Conservation (phyloP, 2,329 filamentous ascomycete species). For the Aspergillus cejpii region DNA sequence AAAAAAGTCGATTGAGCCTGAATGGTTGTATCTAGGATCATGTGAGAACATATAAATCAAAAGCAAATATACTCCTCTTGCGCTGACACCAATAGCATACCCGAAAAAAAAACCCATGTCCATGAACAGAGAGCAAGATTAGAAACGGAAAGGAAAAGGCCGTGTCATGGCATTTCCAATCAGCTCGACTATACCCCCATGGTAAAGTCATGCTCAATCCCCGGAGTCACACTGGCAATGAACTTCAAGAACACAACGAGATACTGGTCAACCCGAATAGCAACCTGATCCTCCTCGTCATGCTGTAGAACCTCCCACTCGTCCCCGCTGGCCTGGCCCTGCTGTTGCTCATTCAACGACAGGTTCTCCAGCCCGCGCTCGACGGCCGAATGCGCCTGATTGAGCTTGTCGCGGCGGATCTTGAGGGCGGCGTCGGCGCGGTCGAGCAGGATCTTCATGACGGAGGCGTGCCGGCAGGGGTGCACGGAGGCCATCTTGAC, state of each 20-base stretch:
- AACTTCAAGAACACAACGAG: slow-evolving; percentile 54
- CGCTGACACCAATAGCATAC: too few relatives aligned
- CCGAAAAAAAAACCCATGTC: too few relatives aligned
- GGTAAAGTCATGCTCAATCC: slow-evolving; percentile 96
- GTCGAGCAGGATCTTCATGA: slow-evolving; percentile 97
- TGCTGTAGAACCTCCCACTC: slow-evolving; percentile 60
- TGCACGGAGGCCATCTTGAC: slow-evolving; percentile 97
- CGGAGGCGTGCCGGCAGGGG: slow-evolving; percentile 91
- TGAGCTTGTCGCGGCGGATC: slow-evolving; percentile 74
- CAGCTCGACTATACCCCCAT: slow-evolving; percentile 66
- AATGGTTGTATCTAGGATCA: too few relatives aligned
- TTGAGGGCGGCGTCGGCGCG: slow-evolving; percentile 90
- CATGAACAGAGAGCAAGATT: not conserved
- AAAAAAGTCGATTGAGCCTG: too few relatives aligned
- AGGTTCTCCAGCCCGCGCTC: slow-evolving; percentile 67
- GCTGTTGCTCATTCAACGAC: slow-evolving; percentile 48
- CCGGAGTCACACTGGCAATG: slow-evolving; percentile 84
- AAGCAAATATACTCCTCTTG: slow-evolving; percentile 1
- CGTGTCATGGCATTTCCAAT: slow-evolving; percentile 2
- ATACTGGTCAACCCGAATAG: slow-evolving; percentile 48
- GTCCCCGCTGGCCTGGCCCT: slow-evolving; percentile 42
- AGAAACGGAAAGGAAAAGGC: not conserved
- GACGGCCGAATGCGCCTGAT: slow-evolving; percentile 49
- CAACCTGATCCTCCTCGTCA: slow-evolving; percentile 43
- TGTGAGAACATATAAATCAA: too few relatives aligned